These are phyloP conservation scores for Alternaria dauci DNA, from an alignment of 2,329 filamentous ascomycete genomes.

Conservation along the genomic window DNA sequence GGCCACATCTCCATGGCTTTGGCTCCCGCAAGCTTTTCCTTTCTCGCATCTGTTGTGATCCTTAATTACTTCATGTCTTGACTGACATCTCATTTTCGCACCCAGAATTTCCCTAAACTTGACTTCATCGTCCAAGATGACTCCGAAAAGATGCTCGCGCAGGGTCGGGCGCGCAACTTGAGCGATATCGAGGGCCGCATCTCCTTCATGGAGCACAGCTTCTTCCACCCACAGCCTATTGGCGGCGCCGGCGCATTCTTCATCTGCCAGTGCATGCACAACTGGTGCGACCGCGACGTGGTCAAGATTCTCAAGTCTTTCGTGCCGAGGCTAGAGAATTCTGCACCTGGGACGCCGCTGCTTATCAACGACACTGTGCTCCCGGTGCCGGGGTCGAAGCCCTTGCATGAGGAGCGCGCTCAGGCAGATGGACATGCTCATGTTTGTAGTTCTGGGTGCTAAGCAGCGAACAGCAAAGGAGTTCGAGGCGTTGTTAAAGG, in stretches of 20 bases:
- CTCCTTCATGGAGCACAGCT: conserved; percentile 32
- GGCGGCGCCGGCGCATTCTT: conserved; percentile 47
- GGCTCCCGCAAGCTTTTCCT: conserved; percentile 22
- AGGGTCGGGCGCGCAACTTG: conserved; percentile 17
- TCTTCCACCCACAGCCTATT: conserved; percentile 32
- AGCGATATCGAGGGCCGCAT: conserved; percentile 26
- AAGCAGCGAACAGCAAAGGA: conserved; percentile 34
- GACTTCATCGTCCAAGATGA: conserved; percentile 35
- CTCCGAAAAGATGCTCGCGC: conserved; percentile 20
- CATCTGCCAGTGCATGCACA: conserved; percentile 54
- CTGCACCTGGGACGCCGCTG: conserved; percentile 33
- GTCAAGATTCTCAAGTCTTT: conserved; percentile 48
- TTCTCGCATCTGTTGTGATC: too few relatives aligned
- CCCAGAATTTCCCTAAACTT: conserved; percentile 23
- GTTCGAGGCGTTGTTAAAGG: conserved; percentile 21
- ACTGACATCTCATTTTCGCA: too few relatives aligned
- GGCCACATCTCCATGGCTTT: conserved; percentile 31
- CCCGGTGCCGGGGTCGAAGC: conserved; percentile 29
- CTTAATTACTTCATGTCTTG: too few relatives aligned
- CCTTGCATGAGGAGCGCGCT: conserved; percentile 35
- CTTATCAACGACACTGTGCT: conserved; percentile 49
- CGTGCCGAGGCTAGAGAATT: conserved; percentile 45
- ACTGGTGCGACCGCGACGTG: conserved; percentile 51
- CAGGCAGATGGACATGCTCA: conserved; percentile 44
- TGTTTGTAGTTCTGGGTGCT: conserved; percentile 35